Evolutionary conservation across 352 stramenopile species (phyloP), one percentile per base, ranked within the genome.

Genomic region (Phytophthora nicotianae): DNA sequence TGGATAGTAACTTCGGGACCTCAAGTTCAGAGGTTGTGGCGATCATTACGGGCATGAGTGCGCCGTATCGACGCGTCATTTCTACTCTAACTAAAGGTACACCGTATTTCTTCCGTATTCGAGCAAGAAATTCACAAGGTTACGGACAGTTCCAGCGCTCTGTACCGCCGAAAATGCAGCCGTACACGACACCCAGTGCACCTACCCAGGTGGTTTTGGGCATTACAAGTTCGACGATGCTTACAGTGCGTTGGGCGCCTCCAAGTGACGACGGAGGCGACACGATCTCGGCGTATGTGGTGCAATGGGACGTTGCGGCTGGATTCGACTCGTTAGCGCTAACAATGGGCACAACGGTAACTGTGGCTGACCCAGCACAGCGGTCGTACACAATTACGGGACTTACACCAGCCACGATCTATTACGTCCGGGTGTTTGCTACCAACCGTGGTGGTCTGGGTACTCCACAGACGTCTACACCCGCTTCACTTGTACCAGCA

Each of bases 291-390:
- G 83, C 75, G 5, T 98, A 97, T 54, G 56, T 93, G 8, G 80
- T 98, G 16, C 90, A 98, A 58, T 98, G 95, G 93, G 94, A 98
- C 64, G 90, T 95, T 19, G 83, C 83, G 5, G 74, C 80, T n/a
- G 82, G 72, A 26, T 99, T 98, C 61, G 87, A 95, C 50, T 96
- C 87, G 35, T 68, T 93, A 5, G 82, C 77, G 0, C 70, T 83
- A 17, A 73, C 86, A 8, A 74, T 75, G 2, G 38, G 51, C 8
- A 96, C 84, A n/a, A 91, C 80, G 13, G 77, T 76, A 49, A 70
- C 65, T 26, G 81, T 92, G 42, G 68, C 38, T 5, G 78, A 91
- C 51, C 64, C 75, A 24, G 65, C 74, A 16, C 77, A 90, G 68
- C 64, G 72, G 3, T 83, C 72, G 62, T 97, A 89, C 75, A 89